A percentile compares a stretch with the other conserved stretches of the same genome.
These are phyloP conservation scores for Wickerhamiella siamensis DNA, from an alignment of 805 yeast species.

Conservation along the genomic window DNA sequence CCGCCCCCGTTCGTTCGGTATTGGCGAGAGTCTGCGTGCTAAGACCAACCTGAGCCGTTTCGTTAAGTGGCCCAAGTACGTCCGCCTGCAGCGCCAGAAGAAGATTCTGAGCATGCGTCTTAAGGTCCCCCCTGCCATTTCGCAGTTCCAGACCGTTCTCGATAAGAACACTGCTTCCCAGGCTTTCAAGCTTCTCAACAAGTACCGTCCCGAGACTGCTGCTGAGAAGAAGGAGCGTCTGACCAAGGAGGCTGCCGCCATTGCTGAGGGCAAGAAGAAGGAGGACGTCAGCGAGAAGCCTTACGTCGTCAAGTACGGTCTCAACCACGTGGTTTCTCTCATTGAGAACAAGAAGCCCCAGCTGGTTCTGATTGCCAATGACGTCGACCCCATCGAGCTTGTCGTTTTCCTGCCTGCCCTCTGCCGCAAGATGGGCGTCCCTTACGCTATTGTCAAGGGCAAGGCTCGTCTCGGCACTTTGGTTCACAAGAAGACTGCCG, in stretches of 20 bases:
- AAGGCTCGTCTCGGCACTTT: conserved; percentile 97
- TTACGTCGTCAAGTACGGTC: conserved; percentile 92
- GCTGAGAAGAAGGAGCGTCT: conserved; percentile 98
- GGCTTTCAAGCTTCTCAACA: conserved; percentile 93
- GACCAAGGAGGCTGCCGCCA: conserved; percentile 93
- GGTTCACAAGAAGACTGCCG: conserved; percentile 94
- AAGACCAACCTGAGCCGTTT: conserved; percentile 92
- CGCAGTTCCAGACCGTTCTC: conserved; percentile 90
- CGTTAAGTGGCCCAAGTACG: conserved; percentile 98
- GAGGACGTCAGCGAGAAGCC: conserved; percentile 97
- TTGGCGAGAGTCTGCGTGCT: conserved; percentile 91
- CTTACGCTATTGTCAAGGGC: conserved; percentile 96
- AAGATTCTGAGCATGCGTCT: conserved; percentile 89
- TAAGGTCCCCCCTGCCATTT: conserved; percentile 97
- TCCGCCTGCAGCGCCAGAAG: conserved; percentile 97
- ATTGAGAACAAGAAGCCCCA: conserved; percentile 98
- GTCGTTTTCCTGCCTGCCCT: conserved; percentile 96
- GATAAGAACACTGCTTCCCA: conserved; percentile 99
- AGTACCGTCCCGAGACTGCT: conserved; percentile 96
- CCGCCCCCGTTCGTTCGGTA: conserved; percentile 86
- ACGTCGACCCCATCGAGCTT: conserved; percentile 97
- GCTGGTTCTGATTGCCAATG: conserved; percentile 94
- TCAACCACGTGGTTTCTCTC: conserved; percentile 95
- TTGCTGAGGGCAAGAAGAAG: conserved; percentile 95
- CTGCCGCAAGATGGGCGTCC: conserved; percentile 98